A percentile compares a stretch with the other conserved stretches of the same genome.
phyloP scores from a whole-genome alignment of 2,329 filamentous ascomycete species.

The Hypoxylon sp. region DNA sequence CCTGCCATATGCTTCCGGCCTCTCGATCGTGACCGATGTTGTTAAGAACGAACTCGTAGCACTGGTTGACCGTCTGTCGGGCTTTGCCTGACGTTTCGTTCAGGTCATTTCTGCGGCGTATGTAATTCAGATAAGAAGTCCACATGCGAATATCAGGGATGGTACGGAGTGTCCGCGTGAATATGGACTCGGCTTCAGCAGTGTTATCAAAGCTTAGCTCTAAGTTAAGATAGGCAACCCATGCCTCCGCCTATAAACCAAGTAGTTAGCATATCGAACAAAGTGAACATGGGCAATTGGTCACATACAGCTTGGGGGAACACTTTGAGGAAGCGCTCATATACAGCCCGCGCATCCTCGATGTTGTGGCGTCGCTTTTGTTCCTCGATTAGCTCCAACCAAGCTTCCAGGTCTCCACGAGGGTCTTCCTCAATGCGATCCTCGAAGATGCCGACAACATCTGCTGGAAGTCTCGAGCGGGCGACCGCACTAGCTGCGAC shows the following conservation, averaged over 20 bases:
- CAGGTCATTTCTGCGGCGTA: constrained; percentile 88
- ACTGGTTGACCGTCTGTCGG: constrained; percentile 80
- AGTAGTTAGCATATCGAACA: constrained; percentile 45
- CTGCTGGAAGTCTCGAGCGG: constrained; percentile 61
- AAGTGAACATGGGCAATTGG: not conserved
- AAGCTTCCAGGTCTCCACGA: constrained; percentile 90
- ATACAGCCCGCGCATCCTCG: constrained; percentile 81
- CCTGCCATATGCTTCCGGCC: constrained; percentile 88
- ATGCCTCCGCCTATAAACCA: constrained; percentile 80
- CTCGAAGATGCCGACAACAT: constrained; percentile 83
- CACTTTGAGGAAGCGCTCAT: constrained; percentile 84
- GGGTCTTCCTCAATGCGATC: constrained; percentile 92
- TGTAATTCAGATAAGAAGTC: constrained; percentile 94
- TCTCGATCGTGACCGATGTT: constrained; percentile 92
- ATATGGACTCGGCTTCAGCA: constrained; percentile 80
- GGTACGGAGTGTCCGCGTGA: constrained; percentile 78
- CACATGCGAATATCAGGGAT: constrained; percentile 88
- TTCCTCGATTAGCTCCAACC: constrained; percentile 86
- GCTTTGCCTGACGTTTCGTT: constrained; percentile 81
- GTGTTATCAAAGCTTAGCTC: constrained; percentile 89
- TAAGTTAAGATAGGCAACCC: constrained; percentile 88
- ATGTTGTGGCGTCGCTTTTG: constrained; percentile 82
- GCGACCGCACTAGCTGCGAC: constrained; percentile 26
- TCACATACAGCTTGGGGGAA: constrained; percentile 89
- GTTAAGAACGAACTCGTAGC: constrained; percentile 91